A percentile compares a stretch with the other conserved stretches of the same genome.
These are phyloP conservation scores for Naumovozyma baii DNA, from an alignment of 805 yeast genomes.

Conservation along the genomic window DNA sequence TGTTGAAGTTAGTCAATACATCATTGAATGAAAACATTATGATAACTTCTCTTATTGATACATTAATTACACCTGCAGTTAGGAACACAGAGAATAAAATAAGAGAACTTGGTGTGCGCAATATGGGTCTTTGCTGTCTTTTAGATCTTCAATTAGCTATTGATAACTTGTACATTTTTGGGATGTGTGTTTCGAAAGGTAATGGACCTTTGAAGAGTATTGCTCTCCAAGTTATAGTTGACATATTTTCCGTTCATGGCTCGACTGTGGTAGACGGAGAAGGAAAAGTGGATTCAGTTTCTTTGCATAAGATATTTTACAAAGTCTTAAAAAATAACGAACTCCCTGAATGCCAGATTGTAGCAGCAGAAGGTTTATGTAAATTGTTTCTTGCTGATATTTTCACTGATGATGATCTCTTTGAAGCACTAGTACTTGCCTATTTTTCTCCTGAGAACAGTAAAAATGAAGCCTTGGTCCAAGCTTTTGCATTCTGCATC, in stretches of 20 bases:
- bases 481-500: slow-evolving; percentile 74
- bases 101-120: slow-evolving; percentile 56
- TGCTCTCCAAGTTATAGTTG: slow-evolving; percentile 64
- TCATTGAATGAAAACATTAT: slow-evolving; percentile 57
- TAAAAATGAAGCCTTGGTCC: slow-evolving; percentile 57
- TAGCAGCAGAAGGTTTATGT: slow-evolving; percentile 78
- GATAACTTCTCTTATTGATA: slow-evolving; percentile 58
- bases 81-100: slow-evolving; percentile 46
- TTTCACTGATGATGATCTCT: slow-evolving; percentile 57
- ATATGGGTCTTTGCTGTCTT: slow-evolving; percentile 73
- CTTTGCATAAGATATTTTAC: slow-evolving; percentile 61
- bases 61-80: slow-evolving; percentile 73
- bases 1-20: slow-evolving; percentile 57
- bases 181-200: slow-evolving; percentile 59
- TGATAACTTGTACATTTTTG: slow-evolving; percentile 54
- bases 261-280: slow-evolving; percentile 52
- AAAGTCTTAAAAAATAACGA: slow-evolving; percentile 49
- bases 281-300: slow-evolving; percentile 53
- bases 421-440: slow-evolving; percentile 59
- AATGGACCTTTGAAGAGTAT: slow-evolving; percentile 51
- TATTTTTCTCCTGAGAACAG: slow-evolving; percentile 66
- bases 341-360: slow-evolving; percentile 60
- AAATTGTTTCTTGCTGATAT: slow-evolving; percentile 73
- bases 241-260: slow-evolving; percentile 72
- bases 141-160: slow-evolving; percentile 58